These are phyloP conservation scores for Forsythia viridissima DNA, from an alignment of 257 asterid species.

Conservation along the genomic window DNA sequence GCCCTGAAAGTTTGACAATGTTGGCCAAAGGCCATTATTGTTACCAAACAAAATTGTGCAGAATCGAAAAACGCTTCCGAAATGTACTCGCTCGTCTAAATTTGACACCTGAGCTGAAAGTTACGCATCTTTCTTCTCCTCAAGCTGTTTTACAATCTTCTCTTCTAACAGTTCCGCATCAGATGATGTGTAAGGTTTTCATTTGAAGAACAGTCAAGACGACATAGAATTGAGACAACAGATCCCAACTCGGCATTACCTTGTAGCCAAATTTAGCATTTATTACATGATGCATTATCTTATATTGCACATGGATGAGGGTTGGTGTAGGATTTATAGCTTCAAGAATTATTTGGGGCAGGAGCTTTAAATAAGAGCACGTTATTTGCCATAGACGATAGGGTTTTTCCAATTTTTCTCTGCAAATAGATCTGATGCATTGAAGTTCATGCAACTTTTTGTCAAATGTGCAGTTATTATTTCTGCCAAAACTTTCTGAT, in stretches of 20 bases:
- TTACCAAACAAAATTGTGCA: too few relatives aligned
- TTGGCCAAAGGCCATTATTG: too few relatives aligned
- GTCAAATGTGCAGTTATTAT: slow-evolving; percentile 28
- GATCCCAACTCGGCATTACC: not conserved
- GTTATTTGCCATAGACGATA: slow-evolving; percentile 32
- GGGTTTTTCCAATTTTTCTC: slow-evolving; percentile 2
- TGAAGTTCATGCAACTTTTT: slow-evolving; percentile 20
- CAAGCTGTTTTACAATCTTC: too few relatives aligned
- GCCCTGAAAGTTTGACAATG: too few relatives aligned
- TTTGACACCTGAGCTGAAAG: too few relatives aligned
- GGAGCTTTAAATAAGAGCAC: slow-evolving; percentile 34
- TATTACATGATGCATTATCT: not conserved
- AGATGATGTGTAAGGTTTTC: too few relatives aligned
- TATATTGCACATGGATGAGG: slow-evolving; percentile 1
- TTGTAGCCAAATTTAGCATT: not conserved
- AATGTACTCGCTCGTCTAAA: too few relatives aligned
- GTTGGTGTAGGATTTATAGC: slow-evolving; percentile 35
- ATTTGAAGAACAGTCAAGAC: too few relatives aligned
- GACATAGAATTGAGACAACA: too few relatives aligned
- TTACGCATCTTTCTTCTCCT: too few relatives aligned
- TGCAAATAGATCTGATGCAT: slow-evolving; percentile 30
- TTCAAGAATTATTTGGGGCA: slow-evolving; percentile 18
- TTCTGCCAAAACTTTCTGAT: slow-evolving; percentile 13
- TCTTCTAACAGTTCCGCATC: too few relatives aligned
- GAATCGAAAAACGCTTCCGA: too few relatives aligned